Percentiles rank a stretch among this genome's conserved stretches.
Conservation (phyloP, 1,284 basidiomycete genomes). For the Ceratobasidium sp. region DNA sequence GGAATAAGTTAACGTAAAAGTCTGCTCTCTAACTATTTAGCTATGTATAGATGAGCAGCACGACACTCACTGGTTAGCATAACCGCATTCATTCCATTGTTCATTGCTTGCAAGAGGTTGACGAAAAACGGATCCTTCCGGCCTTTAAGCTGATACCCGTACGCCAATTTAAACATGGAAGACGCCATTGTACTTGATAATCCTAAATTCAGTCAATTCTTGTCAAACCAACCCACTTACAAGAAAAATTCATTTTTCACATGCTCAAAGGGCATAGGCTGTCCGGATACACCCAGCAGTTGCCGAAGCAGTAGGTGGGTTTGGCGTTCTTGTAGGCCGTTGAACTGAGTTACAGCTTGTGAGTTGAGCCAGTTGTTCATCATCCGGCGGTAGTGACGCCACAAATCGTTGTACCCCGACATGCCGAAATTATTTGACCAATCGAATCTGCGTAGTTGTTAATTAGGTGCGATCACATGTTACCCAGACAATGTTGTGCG, state of each 20-base stretch:
- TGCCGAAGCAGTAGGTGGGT: background rate
- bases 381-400: constrained; percentile 12
- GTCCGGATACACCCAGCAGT: background rate
- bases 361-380: constrained; percentile 26
- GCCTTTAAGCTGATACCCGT: constrained; percentile 2
- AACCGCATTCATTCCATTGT: constrained; percentile 4
- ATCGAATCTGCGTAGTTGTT: background rate
- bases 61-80: background rate
- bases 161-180: constrained; percentile 6
- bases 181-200: constrained; percentile 16
- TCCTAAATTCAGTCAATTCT: no score
- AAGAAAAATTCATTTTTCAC: constrained; percentile 5
- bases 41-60: background rate
- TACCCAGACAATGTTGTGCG: background rate
- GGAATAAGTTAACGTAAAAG: constrained; percentile 14
- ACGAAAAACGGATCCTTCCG: constrained; percentile 2
- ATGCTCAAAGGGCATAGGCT: background rate
- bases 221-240: background rate
- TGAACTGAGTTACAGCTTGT: background rate
- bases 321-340: background rate
- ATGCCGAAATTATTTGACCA: background rate
- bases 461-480: background rate
- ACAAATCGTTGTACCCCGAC: background rate
- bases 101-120: background rate
- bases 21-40: background rate